Base-by-base conservation (phyloP, 1,139 yeast species). In the Pichiaceae sp. region DNA sequence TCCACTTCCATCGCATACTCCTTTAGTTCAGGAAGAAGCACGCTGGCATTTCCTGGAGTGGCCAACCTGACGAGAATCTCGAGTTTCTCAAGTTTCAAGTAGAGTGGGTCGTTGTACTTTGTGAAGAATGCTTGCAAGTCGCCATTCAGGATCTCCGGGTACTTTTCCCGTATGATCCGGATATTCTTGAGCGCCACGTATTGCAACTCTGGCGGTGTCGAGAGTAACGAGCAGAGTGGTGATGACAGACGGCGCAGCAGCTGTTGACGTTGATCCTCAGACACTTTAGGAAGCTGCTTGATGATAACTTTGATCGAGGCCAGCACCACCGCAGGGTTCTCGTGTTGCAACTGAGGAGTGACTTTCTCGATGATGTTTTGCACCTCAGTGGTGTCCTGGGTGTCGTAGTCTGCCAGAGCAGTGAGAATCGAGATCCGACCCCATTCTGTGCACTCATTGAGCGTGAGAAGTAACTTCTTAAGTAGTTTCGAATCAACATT, bases 361-460 rank as follows among this genome's bases (percentile, higher is more conserved):
- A 87, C 89, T 45, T 96, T 70, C 55, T 89, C 97, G 45, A 93
- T 75, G 38, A 93, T 86, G 55, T 85, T 91, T 46, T 73, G 77
- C 2, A 95, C 87, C 53, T 89, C 95, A 19, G 71, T 69, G 1
- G 64, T 56, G 37, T 70, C 73, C 2, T 52, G 46, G 0, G 84
- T 66, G 3, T 72, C 60, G 56, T 81, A 91, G 35, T 82, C 89
- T 8, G 86, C 70, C 46, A 93, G 63, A 1, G 96, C 87, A 2
- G 85, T 75, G 45, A 93, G 68, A 34, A 93, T 84, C 2, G 96
- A 78, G 47, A 91, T 83, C 53, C 98, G 74, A 5, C 98, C 98
- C 99, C 99, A 93, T 63, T 93, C 99, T 1, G 97, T 89, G 62
- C 97, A 91, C 62, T 93, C 99, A 59, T 89, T 89, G 47, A 93